Conservation (phyloP, 31 red algal genomes). For the Asparagopsis taxiformis region DNA sequence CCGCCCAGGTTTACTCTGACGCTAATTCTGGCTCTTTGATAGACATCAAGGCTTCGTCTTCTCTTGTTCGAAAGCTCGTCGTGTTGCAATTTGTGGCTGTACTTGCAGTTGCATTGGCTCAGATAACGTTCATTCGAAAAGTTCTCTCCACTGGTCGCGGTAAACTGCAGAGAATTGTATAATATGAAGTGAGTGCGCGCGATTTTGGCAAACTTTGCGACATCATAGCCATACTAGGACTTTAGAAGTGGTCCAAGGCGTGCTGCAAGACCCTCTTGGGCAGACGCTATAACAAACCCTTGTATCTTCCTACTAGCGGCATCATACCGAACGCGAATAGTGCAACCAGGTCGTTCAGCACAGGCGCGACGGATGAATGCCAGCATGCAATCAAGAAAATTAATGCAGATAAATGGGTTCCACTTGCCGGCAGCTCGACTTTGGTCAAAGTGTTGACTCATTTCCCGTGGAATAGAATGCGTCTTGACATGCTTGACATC, state of each 20-base stretch:
- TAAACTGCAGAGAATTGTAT: slow-evolving; percentile 56
- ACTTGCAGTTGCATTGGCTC: slow-evolving; percentile 29
- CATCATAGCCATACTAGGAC: too few relatives aligned
- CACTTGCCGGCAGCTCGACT: slow-evolving; percentile 17
- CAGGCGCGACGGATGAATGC: slow-evolving; percentile 39
- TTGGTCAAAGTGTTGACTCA: slow-evolving; percentile 28
- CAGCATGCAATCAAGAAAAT: slow-evolving; percentile 55
- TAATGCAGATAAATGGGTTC: slow-evolving; percentile 51
- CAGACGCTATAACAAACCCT: slow-evolving; percentile 12
- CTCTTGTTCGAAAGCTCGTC: slow-evolving; percentile 25
- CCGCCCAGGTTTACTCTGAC: slow-evolving; percentile 52
- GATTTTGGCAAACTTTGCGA: too few relatives aligned
- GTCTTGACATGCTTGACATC: slow-evolving; percentile 59
- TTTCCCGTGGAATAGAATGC: slow-evolving; percentile 36
- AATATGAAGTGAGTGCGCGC: too few relatives aligned
- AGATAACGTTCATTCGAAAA: slow-evolving; percentile 42
- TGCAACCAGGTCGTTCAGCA: slow-evolving; percentile 29
- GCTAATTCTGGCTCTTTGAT: slow-evolving; percentile 26
- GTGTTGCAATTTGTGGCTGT: slow-evolving; percentile 54
- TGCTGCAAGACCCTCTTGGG: slow-evolving; percentile 9
- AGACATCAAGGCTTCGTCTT: slow-evolving; percentile 32
- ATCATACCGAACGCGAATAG: slow-evolving; percentile 30
- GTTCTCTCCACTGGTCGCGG: slow-evolving; percentile 33
- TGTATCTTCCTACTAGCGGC: slow-evolving; percentile 6
- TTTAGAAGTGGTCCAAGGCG: slow-evolving; percentile 10